Conservation (phyloP, 495 filamentous ascomycete genomes). For the Annulohypoxylon bovei region DNA sequence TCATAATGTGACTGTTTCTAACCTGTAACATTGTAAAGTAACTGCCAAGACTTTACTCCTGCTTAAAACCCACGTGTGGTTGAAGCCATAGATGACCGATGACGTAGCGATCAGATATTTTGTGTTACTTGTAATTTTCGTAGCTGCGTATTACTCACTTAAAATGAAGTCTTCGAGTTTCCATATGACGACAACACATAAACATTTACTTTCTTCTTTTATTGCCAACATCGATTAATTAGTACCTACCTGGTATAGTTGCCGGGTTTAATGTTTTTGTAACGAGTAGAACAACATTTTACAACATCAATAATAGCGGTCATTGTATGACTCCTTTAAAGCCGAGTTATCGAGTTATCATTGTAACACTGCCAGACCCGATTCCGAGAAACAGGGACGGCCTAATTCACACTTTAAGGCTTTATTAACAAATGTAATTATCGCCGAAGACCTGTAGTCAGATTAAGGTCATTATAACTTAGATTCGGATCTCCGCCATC, state of each 20-base stretch:
- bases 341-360: not conserved
- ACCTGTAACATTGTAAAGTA: not conserved
- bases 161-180: not conserved
- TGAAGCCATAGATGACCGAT: not conserved
- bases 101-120: not conserved
- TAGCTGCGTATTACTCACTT: not conserved
- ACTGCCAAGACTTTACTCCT: not conserved
- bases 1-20: slow-evolving; percentile 2
- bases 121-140: not conserved
- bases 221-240: too few species aligned
- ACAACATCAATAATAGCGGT: not conserved
- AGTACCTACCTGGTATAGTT: not conserved
- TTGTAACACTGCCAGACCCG: not conserved
- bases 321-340: not conserved
- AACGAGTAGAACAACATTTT: too few species aligned
- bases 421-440: not conserved
- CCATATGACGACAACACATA: not conserved
- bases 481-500: slow-evolving; percentile 28
- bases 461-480: slow-evolving; percentile 15
- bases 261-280: too few species aligned
- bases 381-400: not conserved
- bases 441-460: slow-evolving; percentile 3
- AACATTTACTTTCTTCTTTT: not conserved
- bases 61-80: not conserved
- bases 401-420: not conserved